Conservation (phyloP, 768 basidiomycete species). For the Lactifluus pinguis region DNA sequence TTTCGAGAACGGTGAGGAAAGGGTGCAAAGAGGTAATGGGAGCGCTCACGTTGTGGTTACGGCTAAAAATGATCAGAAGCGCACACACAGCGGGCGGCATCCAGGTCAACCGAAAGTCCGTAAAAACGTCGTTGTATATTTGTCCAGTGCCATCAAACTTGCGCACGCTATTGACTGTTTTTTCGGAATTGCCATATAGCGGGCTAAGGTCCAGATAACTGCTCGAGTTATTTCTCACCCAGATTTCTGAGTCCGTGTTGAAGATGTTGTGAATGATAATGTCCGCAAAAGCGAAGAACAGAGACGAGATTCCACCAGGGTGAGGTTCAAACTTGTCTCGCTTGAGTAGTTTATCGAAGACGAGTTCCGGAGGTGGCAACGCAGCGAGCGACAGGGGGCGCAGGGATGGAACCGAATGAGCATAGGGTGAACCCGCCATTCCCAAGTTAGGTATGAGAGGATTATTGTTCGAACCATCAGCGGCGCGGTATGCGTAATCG, state of each 20-base stretch:
- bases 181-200: conserved; percentile 55
- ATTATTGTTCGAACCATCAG: conserved; percentile 33
- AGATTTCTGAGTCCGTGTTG: conserved; percentile 40
- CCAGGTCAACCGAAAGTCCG: conserved; percentile 51
- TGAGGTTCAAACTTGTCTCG: conserved; percentile 26
- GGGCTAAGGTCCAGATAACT: conserved; percentile 73
- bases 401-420: conserved; percentile 50
- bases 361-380: conserved; percentile 57
- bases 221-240: conserved; percentile 51
- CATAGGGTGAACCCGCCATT: conserved; percentile 32
- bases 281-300: conserved; percentile 76
- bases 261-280: conserved; percentile 70
- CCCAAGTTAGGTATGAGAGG: conserved; percentile 27
- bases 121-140: conserved; percentile 62
- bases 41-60: conserved; percentile 61
- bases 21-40: background rate
- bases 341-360: conserved; percentile 63
- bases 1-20: background rate
- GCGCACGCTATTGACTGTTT: conserved; percentile 40
- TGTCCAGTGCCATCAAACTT: conserved; percentile 56
- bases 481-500: conserved; percentile 22
- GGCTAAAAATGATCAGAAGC: conserved; percentile 55
- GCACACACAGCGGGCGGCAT: conserved; percentile 70
- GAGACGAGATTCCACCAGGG: conserved; percentile 50
- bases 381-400: conserved; percentile 34